Base-by-base conservation (phyloP, 2,329 filamentous ascomycete species). In the Coniella vitis region DNA sequence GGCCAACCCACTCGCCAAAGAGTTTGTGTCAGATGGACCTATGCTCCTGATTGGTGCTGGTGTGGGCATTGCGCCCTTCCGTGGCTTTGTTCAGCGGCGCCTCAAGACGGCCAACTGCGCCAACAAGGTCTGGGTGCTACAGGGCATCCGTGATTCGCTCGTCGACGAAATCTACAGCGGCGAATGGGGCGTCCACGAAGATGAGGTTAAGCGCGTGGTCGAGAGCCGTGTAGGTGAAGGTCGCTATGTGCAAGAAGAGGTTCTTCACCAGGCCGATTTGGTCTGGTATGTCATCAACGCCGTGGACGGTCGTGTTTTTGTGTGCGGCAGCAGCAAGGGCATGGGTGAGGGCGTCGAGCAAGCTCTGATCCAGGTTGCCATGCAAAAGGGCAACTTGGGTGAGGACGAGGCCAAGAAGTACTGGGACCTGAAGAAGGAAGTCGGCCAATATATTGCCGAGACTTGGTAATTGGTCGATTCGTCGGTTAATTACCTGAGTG, bases 201-300 rank as follows among this genome's bases (percentile, higher is more conserved):
- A 87, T 45, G 84, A 90, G 63, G 84, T 90, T 44, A 90, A 90
- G 70, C 85, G 82, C 37, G 86, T 93, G 1, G 84, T 90, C 10
- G 81, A 93, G 66, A 87, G 79, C 57, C 83, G 83, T 45, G 77
- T 75, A 42, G 87, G 86, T 39, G 86, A 90, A 58, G 87, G 88
- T 55, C 84, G 86, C 56, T 98, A 98, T 62, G 93, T 98, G 2
- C 93, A 98, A 64, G 93, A 98, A 61, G 93, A 97, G 67, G 91
- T 98, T 8, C 75, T 80, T 10, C 78, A 87, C 55, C 93, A 97
- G 65, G 88, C 90, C 2, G 93, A 97, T 62, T 78, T 97, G n/a
- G 91, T 97, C 14, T 98, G 93, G 93, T 95, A 89, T 65, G 90
- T 97, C 55, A 87, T 95, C 73, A 97, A 97, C 65, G 83, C 90